Base-by-base conservation (phyloP, 1,139 yeast species). In the Diutina sp. region DNA sequence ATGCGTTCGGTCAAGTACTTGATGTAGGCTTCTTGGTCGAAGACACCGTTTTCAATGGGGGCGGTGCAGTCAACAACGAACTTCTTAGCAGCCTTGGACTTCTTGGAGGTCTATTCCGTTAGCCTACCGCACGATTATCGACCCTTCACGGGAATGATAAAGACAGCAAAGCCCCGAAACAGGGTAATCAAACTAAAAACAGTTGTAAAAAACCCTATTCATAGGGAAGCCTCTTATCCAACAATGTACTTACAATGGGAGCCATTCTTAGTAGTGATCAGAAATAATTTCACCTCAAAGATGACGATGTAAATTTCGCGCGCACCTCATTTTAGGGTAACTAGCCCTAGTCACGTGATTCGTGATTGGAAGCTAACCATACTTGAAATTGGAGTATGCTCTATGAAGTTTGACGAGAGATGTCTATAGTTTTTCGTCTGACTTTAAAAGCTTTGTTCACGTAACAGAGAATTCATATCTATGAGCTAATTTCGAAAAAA, bases 1-100 rank as follows among this genome's bases (percentile, higher is more conserved):
- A 95, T 91, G 89, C 90, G 97, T 82, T 93, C 99, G 76, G 87
- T 85, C 78, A 95, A 85, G 91, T 86, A 95, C 85, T 93, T 91
- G 73, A 90, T 96, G 84, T 91, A 90, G 71, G 96, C 86, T 75
- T 95, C 88, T 79, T 95, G 95, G 86, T 93, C 98, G 72, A 90
- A 88, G 73, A 90, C 95, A 81, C 93, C 97, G 79, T 89, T 88
- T 77, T 90, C 96, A 71, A 91, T 89, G 84, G 97, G 97, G 72
- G 96, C 97, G 65, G 95, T 83, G 75, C 90, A 90, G 84, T 91
- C 98, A 75, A 93, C 95, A 73, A 88, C 89, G 82, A 86, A 90
- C 81, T 90, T 89, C 84, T 86, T 88, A 74, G 90, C 85, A 73
- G 82, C 74, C 70, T 75, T 82, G 76, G 85, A 78, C 80, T 85